Evolutionary conservation across 1,284 basidiomycete species (phyloP).

Genomic region (Fistulinella cinereoalba): DNA sequence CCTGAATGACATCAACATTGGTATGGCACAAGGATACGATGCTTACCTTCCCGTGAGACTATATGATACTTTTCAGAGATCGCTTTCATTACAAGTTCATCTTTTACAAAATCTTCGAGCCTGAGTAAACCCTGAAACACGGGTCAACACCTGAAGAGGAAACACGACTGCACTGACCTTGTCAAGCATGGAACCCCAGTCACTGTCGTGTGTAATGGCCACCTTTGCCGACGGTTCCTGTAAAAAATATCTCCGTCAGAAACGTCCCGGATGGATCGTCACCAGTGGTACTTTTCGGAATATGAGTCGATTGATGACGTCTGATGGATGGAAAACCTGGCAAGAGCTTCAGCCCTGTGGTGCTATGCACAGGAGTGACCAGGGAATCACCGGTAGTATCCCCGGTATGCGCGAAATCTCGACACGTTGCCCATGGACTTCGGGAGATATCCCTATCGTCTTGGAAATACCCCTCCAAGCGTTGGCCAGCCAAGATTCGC

Average conservation of each 20-base stretch:
- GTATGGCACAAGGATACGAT: background rate
- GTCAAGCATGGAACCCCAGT: background rate
- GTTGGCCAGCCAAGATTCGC: constrained; percentile 20
- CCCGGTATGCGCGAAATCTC: constrained; percentile 20
- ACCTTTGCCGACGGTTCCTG: background rate
- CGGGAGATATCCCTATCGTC: constrained; percentile 12
- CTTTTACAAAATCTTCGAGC: constrained; percentile 14
- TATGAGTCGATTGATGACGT: constrained; percentile 25
- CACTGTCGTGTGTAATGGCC: background rate
- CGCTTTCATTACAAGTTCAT: constrained; percentile 9
- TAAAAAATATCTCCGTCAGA: too few species aligned
- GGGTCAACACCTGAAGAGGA: background rate
- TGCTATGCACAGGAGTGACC: background rate
- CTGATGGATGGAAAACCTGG: constrained; percentile 26
- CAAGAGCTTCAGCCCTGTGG: constrained; percentile 1
- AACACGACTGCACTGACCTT: too few species aligned
- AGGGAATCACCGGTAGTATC: constrained; percentile 16
- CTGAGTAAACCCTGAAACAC: constrained; percentile 11
- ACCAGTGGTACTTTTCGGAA: constrained; percentile 16
- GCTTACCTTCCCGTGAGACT: constrained; percentile 11
- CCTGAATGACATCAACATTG: constrained; percentile 9
- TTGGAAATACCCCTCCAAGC: constrained; percentile 19
- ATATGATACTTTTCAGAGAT: constrained; percentile 14
- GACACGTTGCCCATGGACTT: constrained; percentile 2
- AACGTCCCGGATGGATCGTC: too few species aligned